Conservation (phyloP, 1,139 yeast genomes). For the Citeromyces hawaiiensis region DNA sequence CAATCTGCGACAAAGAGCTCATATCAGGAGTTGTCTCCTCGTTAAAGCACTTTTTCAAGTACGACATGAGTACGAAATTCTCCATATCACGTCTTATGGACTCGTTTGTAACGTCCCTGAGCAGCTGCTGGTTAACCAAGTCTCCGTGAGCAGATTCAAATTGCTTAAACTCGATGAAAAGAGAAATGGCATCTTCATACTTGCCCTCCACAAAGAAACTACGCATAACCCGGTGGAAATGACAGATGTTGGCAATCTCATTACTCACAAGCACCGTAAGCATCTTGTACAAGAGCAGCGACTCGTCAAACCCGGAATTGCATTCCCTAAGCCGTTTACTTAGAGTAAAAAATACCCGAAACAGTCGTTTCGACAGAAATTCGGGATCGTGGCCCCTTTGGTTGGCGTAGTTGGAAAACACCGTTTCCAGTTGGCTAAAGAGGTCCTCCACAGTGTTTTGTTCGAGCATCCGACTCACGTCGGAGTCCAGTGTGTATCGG, state of each 20-base stretch:
- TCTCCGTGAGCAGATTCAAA: background rate
- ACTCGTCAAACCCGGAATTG: background rate
- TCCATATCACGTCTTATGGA: background rate
- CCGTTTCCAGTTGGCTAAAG: background rate
- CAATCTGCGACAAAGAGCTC: background rate
- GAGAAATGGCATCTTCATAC: slow-evolving; percentile 4
- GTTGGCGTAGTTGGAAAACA: background rate
- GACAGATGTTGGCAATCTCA: slow-evolving; percentile 3
- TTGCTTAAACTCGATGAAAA: slow-evolving; percentile 4
- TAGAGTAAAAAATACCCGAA: background rate
- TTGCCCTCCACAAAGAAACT: slow-evolving; percentile 4
- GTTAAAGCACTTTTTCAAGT: background rate
- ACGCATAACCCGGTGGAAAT: slow-evolving; percentile 4
- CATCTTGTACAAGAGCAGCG: slow-evolving; percentile 2
- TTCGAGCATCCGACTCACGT: background rate
- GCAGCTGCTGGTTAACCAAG: background rate
- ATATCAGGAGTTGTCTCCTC: background rate
- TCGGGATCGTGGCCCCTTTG: background rate
- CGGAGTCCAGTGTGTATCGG: background rate
- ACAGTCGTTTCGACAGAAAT: background rate
- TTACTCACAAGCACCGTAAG: slow-evolving; percentile 2
- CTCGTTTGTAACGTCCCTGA: background rate
- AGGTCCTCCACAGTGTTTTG: background rate
- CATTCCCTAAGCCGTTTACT: background rate
- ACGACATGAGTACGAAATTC: background rate